A percentile compares a stretch with the other conserved stretches of the same genome.
These are phyloP conservation scores for Fusarium oligoseptatum DNA, from an alignment of 2,329 filamentous ascomycete genomes.

Conservation along the genomic window DNA sequence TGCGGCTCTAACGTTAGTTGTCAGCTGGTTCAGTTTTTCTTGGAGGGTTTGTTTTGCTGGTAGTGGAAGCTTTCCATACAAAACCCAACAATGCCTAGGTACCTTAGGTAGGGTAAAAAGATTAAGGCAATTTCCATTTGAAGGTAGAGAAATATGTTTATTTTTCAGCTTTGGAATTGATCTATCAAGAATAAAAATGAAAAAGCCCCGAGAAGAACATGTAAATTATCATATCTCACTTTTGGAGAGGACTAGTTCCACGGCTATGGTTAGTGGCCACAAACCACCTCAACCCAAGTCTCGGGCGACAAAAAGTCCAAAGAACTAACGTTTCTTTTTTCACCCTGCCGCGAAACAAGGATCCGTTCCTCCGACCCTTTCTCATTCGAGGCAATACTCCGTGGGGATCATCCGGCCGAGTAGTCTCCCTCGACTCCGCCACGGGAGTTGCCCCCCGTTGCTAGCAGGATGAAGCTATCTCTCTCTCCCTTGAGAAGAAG, in stretches of 20 bases:
- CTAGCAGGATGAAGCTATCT: background rate
- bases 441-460: background rate
- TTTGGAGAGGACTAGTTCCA: background rate
- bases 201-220: too few species aligned
- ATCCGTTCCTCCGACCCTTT: background rate
- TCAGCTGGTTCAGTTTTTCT: background rate
- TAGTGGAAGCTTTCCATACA: background rate
- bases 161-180: background rate
- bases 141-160: background rate
- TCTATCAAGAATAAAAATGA: too few species aligned
- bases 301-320: background rate
- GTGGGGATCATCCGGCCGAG: background rate
- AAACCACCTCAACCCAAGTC: background rate
- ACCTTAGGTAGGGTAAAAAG: too few species aligned
- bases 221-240: background rate
- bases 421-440: background rate
- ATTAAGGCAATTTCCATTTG: background rate
- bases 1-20: background rate
- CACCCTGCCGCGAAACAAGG: background rate
- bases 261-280: background rate
- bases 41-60: background rate
- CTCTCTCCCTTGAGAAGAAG: background rate
- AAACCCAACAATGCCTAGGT: background rate
- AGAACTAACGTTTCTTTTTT: constrained; percentile 1
- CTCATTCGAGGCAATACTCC: background rate